These are phyloP conservation scores for Penicillium alfredii DNA, from an alignment of 495 filamentous ascomycete species.

Conservation along the genomic window DNA sequence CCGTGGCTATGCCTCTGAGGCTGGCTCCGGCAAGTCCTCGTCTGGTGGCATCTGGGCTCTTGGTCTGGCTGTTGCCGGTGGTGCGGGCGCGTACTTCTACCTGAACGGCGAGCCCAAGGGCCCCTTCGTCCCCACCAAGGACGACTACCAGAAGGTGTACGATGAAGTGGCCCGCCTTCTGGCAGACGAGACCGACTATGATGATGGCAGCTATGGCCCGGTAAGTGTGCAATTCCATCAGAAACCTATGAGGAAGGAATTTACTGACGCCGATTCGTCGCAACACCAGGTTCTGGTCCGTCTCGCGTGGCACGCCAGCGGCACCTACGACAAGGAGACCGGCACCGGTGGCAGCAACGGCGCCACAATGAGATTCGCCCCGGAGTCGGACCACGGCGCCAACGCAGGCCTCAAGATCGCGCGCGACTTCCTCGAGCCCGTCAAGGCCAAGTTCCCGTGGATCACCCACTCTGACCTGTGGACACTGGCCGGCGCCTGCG, in stretches of 20 bases:
- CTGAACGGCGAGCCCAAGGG: conserved; percentile 45
- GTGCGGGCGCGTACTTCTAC: conserved; percentile 67
- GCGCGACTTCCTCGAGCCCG: conserved; percentile 85
- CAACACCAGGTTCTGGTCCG: conserved; percentile 64
- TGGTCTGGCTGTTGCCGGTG: conserved; percentile 55
- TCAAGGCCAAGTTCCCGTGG: conserved; percentile 90
- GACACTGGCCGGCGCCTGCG: conserved; percentile 80
- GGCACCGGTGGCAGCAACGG: conserved; percentile 92
- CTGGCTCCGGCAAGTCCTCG: conserved; percentile 47
- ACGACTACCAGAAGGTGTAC: conserved; percentile 96
- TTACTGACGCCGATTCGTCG: conserved; percentile 1
- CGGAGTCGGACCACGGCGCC: conserved; percentile 87
- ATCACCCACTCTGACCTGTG: conserved; percentile 94
- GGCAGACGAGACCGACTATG: conserved; percentile 88
- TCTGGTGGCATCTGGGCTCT: conserved; percentile 42
- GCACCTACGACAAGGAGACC: conserved; percentile 85
- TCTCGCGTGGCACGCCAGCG: conserved; percentile 82
- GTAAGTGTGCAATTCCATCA: conserved; percentile 36
- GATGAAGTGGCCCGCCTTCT: conserved; percentile 73
- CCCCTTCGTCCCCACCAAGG: conserved; percentile 65
- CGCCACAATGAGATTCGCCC: conserved; percentile 94
- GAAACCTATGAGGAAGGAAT: conserved; percentile 7
- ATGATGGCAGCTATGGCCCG: conserved; percentile 93
- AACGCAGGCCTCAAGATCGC: conserved; percentile 87
- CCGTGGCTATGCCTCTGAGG: conserved; percentile 71